phyloP scores from a whole-genome alignment of 75 land plant genomes.

The Adiantum capillusveneris region DNA sequence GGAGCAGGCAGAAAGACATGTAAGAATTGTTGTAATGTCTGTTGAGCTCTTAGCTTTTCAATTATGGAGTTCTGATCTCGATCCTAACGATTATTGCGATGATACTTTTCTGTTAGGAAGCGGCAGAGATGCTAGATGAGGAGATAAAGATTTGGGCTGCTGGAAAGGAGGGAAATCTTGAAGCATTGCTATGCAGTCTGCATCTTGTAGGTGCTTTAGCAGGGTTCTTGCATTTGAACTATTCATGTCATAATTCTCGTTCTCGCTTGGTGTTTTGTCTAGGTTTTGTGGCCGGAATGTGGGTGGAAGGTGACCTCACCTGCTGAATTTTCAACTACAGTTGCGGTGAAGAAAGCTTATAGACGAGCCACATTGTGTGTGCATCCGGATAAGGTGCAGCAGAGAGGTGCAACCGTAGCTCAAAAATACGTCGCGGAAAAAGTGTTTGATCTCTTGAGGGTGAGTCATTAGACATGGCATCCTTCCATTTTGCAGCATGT shows the following conservation, averaged over 20 bases:
- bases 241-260: neutral
- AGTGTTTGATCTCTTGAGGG: conserved; percentile 79
- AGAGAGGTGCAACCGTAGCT: conserved; percentile 54
- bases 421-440: conserved; percentile 82
- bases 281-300: conserved; percentile 78
- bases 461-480: conserved; percentile 4
- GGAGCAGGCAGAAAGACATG: conserved; percentile 93
- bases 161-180: conserved; percentile 5
- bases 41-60: neutral
- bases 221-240: neutral
- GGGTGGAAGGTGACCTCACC: conserved; percentile 78
- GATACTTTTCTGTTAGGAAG: neutral
- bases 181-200: conserved; percentile 1
- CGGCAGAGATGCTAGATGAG: conserved; percentile 6
- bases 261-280: neutral
- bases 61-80: neutral
- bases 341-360: conserved; percentile 65
- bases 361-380: conserved; percentile 61
- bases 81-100: no score
- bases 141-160: conserved; percentile 2
- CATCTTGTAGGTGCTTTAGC: neutral
- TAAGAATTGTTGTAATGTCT: conserved; percentile 15
- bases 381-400: conserved; percentile 91
- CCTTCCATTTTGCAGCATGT: no score
- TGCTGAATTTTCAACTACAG: conserved; percentile 55